Conservation (phyloP, 2,329 filamentous ascomycete genomes). For the Fusarium penzigii region DNA sequence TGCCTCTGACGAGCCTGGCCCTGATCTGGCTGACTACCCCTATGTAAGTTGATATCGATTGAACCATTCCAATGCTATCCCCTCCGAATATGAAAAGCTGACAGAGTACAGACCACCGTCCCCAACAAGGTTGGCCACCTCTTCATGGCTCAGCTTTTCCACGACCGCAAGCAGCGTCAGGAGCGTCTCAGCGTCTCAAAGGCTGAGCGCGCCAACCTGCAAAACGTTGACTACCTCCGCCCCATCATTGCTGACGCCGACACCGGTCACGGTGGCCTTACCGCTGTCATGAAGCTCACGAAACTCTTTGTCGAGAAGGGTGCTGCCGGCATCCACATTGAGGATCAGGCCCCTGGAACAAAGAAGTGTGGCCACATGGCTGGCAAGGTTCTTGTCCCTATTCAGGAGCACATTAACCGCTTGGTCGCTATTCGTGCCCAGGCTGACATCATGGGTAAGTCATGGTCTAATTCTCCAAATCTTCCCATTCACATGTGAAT, state of each 20-base stretch:
- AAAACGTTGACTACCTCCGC: conserved; percentile 89
- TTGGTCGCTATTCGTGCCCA: conserved; percentile 95
- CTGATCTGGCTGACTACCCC: conserved; percentile 97
- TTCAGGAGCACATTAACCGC: conserved; percentile 97
- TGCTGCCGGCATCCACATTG: conserved; percentile 96
- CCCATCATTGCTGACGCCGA: conserved; percentile 97
- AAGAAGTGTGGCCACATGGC: conserved; percentile 99
- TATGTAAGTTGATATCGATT: conserved; percentile 58
- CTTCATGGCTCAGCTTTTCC: conserved; percentile 98
- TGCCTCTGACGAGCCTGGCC: conserved; percentile 90
- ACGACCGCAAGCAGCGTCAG: conserved; percentile 98
- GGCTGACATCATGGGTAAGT: conserved; percentile 92
- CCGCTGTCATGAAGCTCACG: conserved; percentile 99
- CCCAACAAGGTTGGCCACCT: conserved; percentile 98
- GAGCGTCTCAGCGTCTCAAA: conserved; percentile 81
- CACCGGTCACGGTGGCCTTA: conserved; percentile 94
- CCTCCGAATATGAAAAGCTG: conserved; percentile 43
- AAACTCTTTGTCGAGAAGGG: conserved; percentile 97
- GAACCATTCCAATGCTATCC: neutral
- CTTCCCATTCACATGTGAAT: conserved; percentile 16
- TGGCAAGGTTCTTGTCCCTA: conserved; percentile 94
- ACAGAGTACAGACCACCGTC: conserved; percentile 74
- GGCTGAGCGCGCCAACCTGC: conserved; percentile 68
- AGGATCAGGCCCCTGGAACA: conserved; percentile 96
- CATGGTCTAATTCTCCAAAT: conserved; percentile 4